Conservation (phyloP, 331 rosid genomes). For the Dryas integrifolia region DNA sequence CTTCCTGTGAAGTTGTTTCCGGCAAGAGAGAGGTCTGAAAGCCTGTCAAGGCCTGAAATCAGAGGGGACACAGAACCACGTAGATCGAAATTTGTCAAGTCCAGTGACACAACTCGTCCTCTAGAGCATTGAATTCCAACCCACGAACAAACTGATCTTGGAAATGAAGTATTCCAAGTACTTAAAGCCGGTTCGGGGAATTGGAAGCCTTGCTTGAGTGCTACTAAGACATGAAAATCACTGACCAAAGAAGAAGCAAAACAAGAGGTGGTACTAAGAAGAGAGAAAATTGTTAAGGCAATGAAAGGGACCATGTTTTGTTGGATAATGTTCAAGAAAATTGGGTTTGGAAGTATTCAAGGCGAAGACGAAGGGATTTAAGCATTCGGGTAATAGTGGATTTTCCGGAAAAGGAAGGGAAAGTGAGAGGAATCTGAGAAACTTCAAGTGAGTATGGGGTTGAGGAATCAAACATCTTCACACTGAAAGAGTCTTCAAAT, state of each 20-base stretch:
- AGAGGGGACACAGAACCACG: constrained; percentile 59
- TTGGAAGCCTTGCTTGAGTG: constrained; percentile 61
- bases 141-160: constrained; percentile 65
- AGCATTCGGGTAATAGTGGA: constrained; percentile 31
- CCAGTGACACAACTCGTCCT: constrained; percentile 55
- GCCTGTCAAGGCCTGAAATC: constrained; percentile 48
- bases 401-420: constrained; percentile 43
- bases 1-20: constrained; percentile 72
- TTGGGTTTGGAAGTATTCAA: constrained; percentile 48
- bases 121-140: constrained; percentile 55
- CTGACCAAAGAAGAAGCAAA: constrained; percentile 52
- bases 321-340: constrained; percentile 34
- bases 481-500: constrained; percentile 55
- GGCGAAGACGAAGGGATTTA: constrained; percentile 45
- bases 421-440: constrained; percentile 54
- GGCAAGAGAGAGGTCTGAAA: constrained; percentile 58
- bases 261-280: constrained; percentile 41
- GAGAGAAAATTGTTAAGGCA: constrained; percentile 50
- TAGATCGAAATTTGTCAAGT: constrained; percentile 57
- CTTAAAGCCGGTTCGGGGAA: constrained; percentile 47
- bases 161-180: constrained; percentile 52
- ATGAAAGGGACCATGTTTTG: constrained; percentile 49
- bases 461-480: constrained; percentile 75
- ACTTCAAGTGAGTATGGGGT: constrained; percentile 46
- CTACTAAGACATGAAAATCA: constrained; percentile 57